Conservation (phyloP, 176 grass and related monocot genomes). For the Eleusine coracana region DNA sequence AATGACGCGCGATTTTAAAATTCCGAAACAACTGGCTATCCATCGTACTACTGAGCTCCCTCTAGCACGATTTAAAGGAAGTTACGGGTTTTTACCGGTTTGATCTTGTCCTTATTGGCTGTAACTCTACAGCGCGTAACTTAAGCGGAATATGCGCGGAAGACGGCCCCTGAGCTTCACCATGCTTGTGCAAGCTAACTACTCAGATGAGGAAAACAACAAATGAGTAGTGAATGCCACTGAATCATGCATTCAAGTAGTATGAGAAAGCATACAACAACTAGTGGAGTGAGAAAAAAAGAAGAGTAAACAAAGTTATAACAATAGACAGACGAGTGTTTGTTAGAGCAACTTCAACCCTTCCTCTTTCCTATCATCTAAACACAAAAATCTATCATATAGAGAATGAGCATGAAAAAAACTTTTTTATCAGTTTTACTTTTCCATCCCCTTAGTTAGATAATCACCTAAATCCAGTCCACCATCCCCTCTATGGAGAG, state of each 20-base stretch:
- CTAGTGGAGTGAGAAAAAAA: too few species aligned
- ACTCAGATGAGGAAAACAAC: not conserved
- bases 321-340: not conserved
- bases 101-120: not conserved
- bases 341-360: too few species aligned
- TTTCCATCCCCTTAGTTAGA: too few species aligned
- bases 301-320: not conserved
- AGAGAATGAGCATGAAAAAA: too few species aligned
- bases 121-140: not conserved
- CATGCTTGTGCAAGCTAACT: too few species aligned
- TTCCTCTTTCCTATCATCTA: too few species aligned
- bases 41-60: not conserved
- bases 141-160: not conserved
- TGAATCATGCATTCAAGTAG: not conserved
- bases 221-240: not conserved
- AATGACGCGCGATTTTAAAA: not conserved
- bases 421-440: too few species aligned
- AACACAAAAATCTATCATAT: too few species aligned
- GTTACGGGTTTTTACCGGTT: not conserved
- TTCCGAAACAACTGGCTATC: not conserved
- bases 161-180: not conserved
- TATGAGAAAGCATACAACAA: not conserved
- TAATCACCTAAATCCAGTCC: too few species aligned
- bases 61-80: not conserved
- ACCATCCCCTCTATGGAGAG: too few species aligned